Percentiles rank a stretch among this genome's conserved stretches.
Evolutionary conservation across 2,329 filamentous ascomycete genomes (phyloP).

Genomic region (Beauveria bassiana): DNA sequence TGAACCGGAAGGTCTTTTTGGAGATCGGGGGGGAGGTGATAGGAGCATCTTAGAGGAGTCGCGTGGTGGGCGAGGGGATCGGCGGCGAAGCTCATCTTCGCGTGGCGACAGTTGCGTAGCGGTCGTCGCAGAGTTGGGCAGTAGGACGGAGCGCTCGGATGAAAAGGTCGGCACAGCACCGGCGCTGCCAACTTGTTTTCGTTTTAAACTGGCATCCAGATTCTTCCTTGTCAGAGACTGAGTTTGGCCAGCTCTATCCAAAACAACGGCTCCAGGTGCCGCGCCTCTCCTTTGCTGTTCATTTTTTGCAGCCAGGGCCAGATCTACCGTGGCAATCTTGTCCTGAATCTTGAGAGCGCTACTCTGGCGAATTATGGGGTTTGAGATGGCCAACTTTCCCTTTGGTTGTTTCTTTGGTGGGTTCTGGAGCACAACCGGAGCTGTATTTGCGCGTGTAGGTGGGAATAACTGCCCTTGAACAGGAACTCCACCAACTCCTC

Average conservation of each 20-base stretch:
- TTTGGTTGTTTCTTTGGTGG: slow-evolving; percentile 21
- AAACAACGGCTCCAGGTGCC: too few species aligned
- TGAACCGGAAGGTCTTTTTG: neutral
- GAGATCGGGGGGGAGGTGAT: slow-evolving; percentile 9
- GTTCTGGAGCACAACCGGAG: slow-evolving; percentile 15
- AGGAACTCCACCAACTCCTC: slow-evolving; percentile 31
- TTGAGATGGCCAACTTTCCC: slow-evolving; percentile 40
- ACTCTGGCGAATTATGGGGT: slow-evolving; percentile 34
- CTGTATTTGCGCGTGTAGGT: slow-evolving; percentile 26
- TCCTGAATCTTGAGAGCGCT: slow-evolving; percentile 32
- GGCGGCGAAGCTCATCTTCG: slow-evolving; percentile 40
- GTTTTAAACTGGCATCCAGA: slow-evolving; percentile 19
- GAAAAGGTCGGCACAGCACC: neutral
- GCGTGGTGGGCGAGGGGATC: slow-evolving; percentile 38
- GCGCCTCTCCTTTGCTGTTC: slow-evolving; percentile 31
- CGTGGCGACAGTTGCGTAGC: slow-evolving; percentile 44
- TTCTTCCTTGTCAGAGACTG: neutral
- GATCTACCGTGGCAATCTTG: slow-evolving; percentile 41
- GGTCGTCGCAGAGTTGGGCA: slow-evolving; percentile 29
- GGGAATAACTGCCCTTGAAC: slow-evolving; percentile 35
- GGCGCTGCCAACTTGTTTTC: slow-evolving; percentile 27
- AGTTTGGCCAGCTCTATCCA: neutral
- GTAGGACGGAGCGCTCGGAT: neutral
- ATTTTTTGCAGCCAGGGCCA: slow-evolving; percentile 39
- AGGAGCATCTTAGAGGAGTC: neutral